Evolutionary conservation across 2,329 filamentous ascomycete genomes (phyloP).

Genomic region (Diaporthe batatas): DNA sequence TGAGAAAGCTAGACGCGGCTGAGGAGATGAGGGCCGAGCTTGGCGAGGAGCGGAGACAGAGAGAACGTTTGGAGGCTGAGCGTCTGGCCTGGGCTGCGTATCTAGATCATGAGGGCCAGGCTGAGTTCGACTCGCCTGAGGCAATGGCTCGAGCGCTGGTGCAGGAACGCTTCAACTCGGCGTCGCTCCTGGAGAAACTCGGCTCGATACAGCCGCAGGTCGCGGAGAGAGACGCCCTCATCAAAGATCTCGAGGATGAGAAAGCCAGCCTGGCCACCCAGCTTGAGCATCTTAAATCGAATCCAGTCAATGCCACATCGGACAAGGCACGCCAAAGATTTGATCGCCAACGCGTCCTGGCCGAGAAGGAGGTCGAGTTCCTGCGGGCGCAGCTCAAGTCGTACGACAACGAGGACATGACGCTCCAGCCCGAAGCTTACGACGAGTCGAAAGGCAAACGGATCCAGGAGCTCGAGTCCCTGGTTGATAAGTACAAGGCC

Average conservation of each 20-base stretch:
- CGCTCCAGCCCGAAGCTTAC: constrained; percentile 83
- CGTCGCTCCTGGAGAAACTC: constrained; percentile 83
- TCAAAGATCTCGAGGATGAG: constrained; percentile 79
- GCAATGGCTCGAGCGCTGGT: constrained; percentile 87
- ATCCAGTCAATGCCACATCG: constrained; percentile 60
- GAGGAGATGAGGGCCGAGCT: constrained; percentile 82
- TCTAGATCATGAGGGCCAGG: constrained; percentile 77
- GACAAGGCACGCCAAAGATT: constrained; percentile 81
- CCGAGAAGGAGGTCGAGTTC: constrained; percentile 93
- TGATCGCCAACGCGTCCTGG: constrained; percentile 87
- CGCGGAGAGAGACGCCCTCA: constrained; percentile 79
- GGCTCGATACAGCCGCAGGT: constrained; percentile 85
- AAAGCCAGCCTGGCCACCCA: constrained; percentile 74
- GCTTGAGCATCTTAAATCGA: constrained; percentile 75
- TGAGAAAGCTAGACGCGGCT: constrained; percentile 81
- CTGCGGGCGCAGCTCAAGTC: constrained; percentile 91
- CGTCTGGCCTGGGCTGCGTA: constrained; percentile 88
- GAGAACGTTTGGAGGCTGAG: constrained; percentile 90
- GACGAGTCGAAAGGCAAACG: constrained; percentile 81
- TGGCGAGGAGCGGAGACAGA: constrained; percentile 83
- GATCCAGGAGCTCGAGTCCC: constrained; percentile 84
- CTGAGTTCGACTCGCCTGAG: constrained; percentile 89
- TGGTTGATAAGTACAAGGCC: constrained; percentile 87
- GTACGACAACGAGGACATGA: constrained; percentile 88
- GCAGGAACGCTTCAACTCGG: constrained; percentile 83